These are phyloP conservation scores for Kodamaea laetipori DNA, from an alignment of 805 yeast species.

Conservation along the genomic window DNA sequence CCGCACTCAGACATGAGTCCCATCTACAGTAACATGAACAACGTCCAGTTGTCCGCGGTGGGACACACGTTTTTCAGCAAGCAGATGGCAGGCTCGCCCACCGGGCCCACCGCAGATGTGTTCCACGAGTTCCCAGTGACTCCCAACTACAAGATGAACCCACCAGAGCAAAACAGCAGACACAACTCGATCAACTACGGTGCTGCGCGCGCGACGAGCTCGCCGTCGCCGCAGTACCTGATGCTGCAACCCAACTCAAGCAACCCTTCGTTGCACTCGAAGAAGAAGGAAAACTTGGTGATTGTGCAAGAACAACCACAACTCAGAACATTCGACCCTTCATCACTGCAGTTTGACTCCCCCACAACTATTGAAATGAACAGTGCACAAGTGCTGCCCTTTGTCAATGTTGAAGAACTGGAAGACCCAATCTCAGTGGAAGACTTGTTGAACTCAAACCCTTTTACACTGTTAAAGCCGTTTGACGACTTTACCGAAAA, in stretches of 20 bases:
- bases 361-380: conserved; percentile 18
- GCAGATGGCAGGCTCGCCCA: conserved; percentile 3
- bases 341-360: conserved; percentile 11
- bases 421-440: conserved; percentile 15
- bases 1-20: conserved; percentile 14
- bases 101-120: not conserved
- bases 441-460: conserved; percentile 16
- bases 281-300: conserved; percentile 5
- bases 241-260: conserved; percentile 3
- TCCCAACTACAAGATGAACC: conserved; percentile 11
- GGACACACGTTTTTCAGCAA: conserved; percentile 5
- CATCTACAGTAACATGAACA: conserved; percentile 1
- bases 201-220: conserved; percentile 7
- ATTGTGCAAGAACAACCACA: conserved; percentile 9
- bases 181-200: conserved; percentile 6
- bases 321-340: conserved; percentile 2
- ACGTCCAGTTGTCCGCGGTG: conserved; percentile 1
- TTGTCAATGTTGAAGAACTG: not conserved
- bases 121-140: conserved; percentile 11
- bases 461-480: conserved; percentile 14
- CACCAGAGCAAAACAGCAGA: conserved; percentile 1
- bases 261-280: conserved; percentile 4
- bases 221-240: conserved; percentile 10
- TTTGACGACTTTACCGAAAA: conserved; percentile 13
- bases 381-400: conserved; percentile 13